Base-by-base conservation (phyloP, 2,329 filamentous ascomycete species). In the Emericellopsis cladophorae region DNA sequence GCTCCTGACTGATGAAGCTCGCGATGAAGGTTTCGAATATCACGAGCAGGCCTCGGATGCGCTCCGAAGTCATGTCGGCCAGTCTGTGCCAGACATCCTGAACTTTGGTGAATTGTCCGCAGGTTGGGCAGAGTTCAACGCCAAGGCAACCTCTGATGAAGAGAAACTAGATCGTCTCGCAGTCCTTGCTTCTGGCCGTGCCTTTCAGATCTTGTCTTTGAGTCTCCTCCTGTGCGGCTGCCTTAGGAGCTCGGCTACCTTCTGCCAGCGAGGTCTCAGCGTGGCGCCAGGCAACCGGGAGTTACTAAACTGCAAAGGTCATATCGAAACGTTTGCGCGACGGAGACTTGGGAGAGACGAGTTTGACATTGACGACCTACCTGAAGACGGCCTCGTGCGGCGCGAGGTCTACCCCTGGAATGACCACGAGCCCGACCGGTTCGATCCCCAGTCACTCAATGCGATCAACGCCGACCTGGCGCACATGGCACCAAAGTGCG, bases 1-100 rank as follows among this genome's bases (percentile, higher is more conserved):
- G n/a, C 74, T 95, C 4, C 66, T 98, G 37, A 74, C 84, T 14
- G 90, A 96, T 54, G 86, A 92, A 48, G 73, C 87, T 31, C 61
- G 71, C 47, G 81, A 92, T 42, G 84, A 90, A 46, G 74, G 76
- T 32, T 89, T 84, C 49, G 87, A 95, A 58, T 93, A 88, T 52
- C 81, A 92, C 54, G 78, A 87, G 14, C 65, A 74, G 49, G 79
- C 81, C 8, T 49, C 69, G 7, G 72, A 75, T 40, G 66, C 71
- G 9, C 59, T 81, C 37, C 49, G 49, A 41, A 58, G 52, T 48
- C 51, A 56, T 33, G 42, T 51, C 7, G 52, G 54, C 18, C 54
- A 57, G 3, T 54, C 59, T 1, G 44, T 65, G 7, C 65, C 68
- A 5, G 62, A 65, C 15, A 61, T 75, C 12, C 57, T 78, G 21